These are phyloP conservation scores for Inga leiocalycina DNA, from an alignment of 306 rosid species.

Conservation along the genomic window DNA sequence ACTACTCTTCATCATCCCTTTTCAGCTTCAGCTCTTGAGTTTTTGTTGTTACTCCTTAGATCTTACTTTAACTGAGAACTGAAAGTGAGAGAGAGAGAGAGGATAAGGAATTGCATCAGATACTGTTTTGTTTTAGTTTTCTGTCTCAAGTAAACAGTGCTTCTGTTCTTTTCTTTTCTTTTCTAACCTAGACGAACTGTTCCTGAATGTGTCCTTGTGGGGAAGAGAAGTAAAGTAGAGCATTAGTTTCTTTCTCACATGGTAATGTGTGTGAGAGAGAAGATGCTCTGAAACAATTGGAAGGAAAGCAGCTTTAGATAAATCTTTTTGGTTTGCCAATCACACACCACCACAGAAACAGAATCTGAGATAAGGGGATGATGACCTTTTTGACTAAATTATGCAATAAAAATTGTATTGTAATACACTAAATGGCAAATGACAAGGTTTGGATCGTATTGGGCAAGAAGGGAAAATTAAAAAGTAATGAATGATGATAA, in stretches of 20 bases:
- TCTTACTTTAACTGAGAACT: conserved; percentile 35
- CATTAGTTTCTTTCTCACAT: conserved; percentile 1
- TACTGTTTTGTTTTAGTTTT: not conserved
- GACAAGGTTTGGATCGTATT: conserved; percentile 25
- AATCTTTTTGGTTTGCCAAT: conserved; percentile 56
- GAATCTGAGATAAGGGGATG: conserved; percentile 84
- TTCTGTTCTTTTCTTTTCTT: not conserved
- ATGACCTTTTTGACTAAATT: conserved; percentile 66
- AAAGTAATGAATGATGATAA: not conserved
- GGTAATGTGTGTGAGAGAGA: conserved; percentile 27
- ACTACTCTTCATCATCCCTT: conserved; percentile 41
- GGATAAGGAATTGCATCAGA: not conserved
- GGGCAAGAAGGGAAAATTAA: not conserved
- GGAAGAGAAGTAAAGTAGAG: not conserved
- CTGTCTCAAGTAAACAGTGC: not conserved
- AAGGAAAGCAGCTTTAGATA: conserved; percentile 68
- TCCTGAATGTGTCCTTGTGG: not conserved
- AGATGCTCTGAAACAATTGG: conserved; percentile 76
- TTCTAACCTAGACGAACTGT: not conserved
- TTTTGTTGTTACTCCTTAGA: conserved; percentile 13
- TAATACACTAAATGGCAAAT: conserved; percentile 35
- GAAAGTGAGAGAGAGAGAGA: conserved; percentile 31
- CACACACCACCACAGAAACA: conserved; percentile 78
- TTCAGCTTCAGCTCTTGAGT: conserved; percentile 2
- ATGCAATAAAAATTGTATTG: not conserved